Conservation (phyloP, 2,329 filamentous ascomycete species). For the Epichloe bromicola region DNA sequence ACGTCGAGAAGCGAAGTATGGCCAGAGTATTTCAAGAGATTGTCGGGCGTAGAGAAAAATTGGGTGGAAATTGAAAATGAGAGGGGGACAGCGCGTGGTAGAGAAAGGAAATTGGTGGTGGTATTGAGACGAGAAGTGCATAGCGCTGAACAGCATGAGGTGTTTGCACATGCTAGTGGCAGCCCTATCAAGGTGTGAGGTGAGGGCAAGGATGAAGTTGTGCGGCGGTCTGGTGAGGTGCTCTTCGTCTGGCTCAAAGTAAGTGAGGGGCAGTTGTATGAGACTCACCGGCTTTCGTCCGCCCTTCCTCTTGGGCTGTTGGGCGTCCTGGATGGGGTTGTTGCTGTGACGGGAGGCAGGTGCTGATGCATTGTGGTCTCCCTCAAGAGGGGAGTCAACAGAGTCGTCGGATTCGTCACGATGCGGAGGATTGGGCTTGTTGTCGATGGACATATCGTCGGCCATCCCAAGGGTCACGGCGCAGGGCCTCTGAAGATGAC, state of each 20-base stretch:
- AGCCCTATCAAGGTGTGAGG: background rate
- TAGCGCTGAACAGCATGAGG: background rate
- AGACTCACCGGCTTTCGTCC: constrained; percentile 87
- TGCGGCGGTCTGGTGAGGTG: background rate
- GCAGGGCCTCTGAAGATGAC: constrained; percentile 18
- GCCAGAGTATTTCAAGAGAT: background rate
- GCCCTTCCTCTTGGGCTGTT: constrained; percentile 86
- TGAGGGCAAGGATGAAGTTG: background rate
- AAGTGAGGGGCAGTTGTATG: constrained; percentile 1
- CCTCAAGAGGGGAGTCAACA: constrained; percentile 45
- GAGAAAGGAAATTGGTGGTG: background rate
- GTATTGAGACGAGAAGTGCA: background rate
- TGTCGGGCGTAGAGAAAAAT: too few species aligned
- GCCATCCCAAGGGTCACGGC: constrained; percentile 40
- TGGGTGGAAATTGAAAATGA: background rate
- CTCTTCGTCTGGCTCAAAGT: background rate
- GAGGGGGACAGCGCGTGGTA: background rate
- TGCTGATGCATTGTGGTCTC: constrained; percentile 29
- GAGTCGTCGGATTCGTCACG: constrained; percentile 51
- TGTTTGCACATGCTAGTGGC: too few species aligned
- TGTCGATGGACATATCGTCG: constrained; percentile 54
- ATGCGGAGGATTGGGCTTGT: constrained; percentile 22
- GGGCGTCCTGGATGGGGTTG: constrained; percentile 34
- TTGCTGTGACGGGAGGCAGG: constrained; percentile 14
- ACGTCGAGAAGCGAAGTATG: background rate